A percentile compares a stretch with the other conserved stretches of the same genome.
These are phyloP conservation scores for Sporobolomyces pararoseus DNA, from an alignment of 768 basidiomycete genomes.

Conservation along the genomic window DNA sequence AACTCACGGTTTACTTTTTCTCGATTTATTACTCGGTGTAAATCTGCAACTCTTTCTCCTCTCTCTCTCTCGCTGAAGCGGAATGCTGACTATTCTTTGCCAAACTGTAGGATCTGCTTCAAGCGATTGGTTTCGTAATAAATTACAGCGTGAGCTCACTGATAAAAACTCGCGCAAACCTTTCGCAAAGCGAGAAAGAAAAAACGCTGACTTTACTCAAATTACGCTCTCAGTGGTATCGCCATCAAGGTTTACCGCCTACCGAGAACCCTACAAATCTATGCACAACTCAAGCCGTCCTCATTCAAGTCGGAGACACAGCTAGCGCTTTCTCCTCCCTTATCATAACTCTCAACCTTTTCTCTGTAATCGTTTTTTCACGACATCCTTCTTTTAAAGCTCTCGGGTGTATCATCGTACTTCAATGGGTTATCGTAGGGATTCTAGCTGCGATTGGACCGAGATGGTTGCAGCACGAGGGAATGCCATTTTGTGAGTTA, in stretches of 20 bases:
- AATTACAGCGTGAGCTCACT: constrained; percentile 13
- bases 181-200: too few relatives aligned
- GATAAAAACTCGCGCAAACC: background rate
- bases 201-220: too few relatives aligned
- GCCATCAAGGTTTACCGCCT: background rate
- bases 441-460: constrained; percentile 13
- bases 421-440: constrained; percentile 9
- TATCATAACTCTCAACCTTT: constrained; percentile 24
- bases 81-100: too few relatives aligned
- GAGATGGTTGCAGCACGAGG: background rate
- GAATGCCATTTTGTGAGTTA: constrained; percentile 24
- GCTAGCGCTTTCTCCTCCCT: constrained; percentile 15
- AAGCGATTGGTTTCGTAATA: constrained; percentile 20
- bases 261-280: background rate
- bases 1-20: constrained; percentile 9
- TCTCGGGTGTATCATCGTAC: background rate
- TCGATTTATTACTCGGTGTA: constrained; percentile 15
- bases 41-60: background rate
- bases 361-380: constrained; percentile 22
- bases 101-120: too few relatives aligned
- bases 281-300: constrained; percentile 26
- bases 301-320: constrained; percentile 32
- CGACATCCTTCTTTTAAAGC: background rate
- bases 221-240: constrained; percentile 18
- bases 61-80: too few relatives aligned